Evolutionary conservation across 1,284 basidiomycete genomes (phyloP), one percentile per base, ranked within the genome.

Genomic region (Boletellus dicymbophilus): DNA sequence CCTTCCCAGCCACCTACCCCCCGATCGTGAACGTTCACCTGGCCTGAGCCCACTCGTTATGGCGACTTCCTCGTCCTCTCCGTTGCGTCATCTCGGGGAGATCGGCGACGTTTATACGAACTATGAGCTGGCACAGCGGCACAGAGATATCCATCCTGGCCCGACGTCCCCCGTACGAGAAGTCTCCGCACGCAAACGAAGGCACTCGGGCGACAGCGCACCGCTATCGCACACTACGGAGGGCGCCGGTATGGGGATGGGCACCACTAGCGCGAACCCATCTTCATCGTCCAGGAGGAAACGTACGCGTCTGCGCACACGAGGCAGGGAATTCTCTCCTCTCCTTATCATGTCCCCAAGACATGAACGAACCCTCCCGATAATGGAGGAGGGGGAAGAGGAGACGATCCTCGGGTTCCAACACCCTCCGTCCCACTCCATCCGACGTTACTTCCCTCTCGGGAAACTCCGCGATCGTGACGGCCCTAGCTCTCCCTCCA

Each of bases 261-360:
- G n/a, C n/a, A n/a, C n/a, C n/a, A n/a, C n/a, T n/a, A n/a, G n/a
- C n/a, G n/a, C n/a, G n/a, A n/a, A n/a, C n/a, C n/a, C n/a, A n/a
- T n/a, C 46, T 16, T 38, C 16, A 7, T 26, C 43, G 10, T 9
- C 13, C 3, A 46, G 49, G 37, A 55, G 49, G 37, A 31, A 16
- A 28, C 51, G 63, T 21, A 49, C 41, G 18, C 53, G 59, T 25
- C 22, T 50, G 39, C 26, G 30, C 37, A 25, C 6, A 15, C 51
- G 25, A 30, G 46, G 30, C 37, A 9, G 41, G 22, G 54, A 56
- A 39, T 64, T 65, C 7, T 40, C 59, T 15, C 60, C 63, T 22
- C 58, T 66, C 39, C 57, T 62, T 25, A 22, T 53, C 3, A 51
- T 60, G 34, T 47, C 61, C 28, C 61, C 59, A 3, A 23, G 23